Evolutionary conservation across 768 basidiomycete genomes (phyloP).

Genomic region (Lentinus brumalis): DNA sequence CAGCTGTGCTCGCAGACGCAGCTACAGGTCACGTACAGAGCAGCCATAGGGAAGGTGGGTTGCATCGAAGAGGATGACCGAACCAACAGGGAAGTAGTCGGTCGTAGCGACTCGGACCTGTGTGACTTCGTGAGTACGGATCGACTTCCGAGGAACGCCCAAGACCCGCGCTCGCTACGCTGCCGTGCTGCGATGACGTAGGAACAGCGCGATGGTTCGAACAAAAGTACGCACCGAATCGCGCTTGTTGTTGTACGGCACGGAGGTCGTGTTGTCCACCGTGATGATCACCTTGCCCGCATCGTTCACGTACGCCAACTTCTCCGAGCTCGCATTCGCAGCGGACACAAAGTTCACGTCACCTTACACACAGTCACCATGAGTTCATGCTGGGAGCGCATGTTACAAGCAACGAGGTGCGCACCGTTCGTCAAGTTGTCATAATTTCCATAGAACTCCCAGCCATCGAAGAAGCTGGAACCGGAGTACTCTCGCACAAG

Average conservation of each 20-base stretch:
- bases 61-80: slow-evolving; percentile 47
- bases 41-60: slow-evolving; percentile 59
- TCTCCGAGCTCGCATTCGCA: slow-evolving; percentile 45
- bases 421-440: slow-evolving; percentile 39
- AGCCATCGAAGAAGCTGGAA: slow-evolving; percentile 44
- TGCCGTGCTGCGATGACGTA: neutral
- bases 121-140: neutral
- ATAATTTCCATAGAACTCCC: slow-evolving; percentile 43
- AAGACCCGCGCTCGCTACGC: neutral
- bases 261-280: slow-evolving; percentile 69
- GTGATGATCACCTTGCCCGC: slow-evolving; percentile 68
- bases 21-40: slow-evolving; percentile 48
- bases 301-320: slow-evolving; percentile 61
- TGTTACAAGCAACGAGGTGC: neutral
- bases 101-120: slow-evolving; percentile 48
- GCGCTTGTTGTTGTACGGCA: slow-evolving; percentile 55
- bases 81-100: slow-evolving; percentile 43
- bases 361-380: slow-evolving; percentile 50
- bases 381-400: neutral
- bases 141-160: neutral
- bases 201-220: neutral
- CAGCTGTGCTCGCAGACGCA: neutral
- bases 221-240: slow-evolving; percentile 52
- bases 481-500: slow-evolving; percentile 42
- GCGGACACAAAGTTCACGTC: slow-evolving; percentile 61